Percentiles rank a stretch among this genome's conserved stretches.
phyloP scores from a whole-genome alignment of 768 basidiomycete genomes.

The Termitomyces sp. region DNA sequence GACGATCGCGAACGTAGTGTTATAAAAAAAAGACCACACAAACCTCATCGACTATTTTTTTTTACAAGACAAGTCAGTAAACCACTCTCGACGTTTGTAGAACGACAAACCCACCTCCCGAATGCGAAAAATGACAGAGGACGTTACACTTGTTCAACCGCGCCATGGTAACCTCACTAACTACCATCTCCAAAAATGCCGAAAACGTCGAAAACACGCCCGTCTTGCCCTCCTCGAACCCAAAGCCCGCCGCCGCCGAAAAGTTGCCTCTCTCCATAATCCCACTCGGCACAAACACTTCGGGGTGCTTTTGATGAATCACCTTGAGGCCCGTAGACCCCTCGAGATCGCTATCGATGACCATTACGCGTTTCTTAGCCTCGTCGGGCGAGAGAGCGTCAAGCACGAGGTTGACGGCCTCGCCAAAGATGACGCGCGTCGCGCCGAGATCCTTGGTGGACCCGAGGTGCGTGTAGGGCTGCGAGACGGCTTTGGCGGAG shows the following conservation, averaged over 20 bases:
- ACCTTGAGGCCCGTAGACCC: constrained; percentile 87
- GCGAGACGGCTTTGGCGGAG: constrained; percentile 55
- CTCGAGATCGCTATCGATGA: constrained; percentile 87
- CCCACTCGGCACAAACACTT: constrained; percentile 81
- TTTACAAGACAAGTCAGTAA: too few species aligned
- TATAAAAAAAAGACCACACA: background rate
- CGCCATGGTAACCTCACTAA: constrained; percentile 93
- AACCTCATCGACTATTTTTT: constrained; percentile 1
- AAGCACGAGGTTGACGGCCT: constrained; percentile 76
- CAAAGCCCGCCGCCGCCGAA: constrained; percentile 83
- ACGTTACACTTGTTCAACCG: constrained; percentile 86
- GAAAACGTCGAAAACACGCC: constrained; percentile 91
- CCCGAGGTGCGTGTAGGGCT: constrained; percentile 63
- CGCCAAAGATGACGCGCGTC: constrained; percentile 81
- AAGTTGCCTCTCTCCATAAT: constrained; percentile 88
- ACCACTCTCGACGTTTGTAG: background rate
- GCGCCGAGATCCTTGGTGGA: constrained; percentile 73
- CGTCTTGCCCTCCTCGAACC: constrained; percentile 76
- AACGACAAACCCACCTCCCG: constrained; percentile 52
- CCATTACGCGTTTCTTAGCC: constrained; percentile 75
- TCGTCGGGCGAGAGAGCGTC: constrained; percentile 75
- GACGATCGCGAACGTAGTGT: too few species aligned
- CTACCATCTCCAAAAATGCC: constrained; percentile 88
- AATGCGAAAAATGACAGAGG: constrained; percentile 86
- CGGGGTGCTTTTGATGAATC: constrained; percentile 88